These are phyloP conservation scores for Neonectria neomacrospora DNA, from an alignment of 2,329 filamentous ascomycete genomes.

Conservation along the genomic window DNA sequence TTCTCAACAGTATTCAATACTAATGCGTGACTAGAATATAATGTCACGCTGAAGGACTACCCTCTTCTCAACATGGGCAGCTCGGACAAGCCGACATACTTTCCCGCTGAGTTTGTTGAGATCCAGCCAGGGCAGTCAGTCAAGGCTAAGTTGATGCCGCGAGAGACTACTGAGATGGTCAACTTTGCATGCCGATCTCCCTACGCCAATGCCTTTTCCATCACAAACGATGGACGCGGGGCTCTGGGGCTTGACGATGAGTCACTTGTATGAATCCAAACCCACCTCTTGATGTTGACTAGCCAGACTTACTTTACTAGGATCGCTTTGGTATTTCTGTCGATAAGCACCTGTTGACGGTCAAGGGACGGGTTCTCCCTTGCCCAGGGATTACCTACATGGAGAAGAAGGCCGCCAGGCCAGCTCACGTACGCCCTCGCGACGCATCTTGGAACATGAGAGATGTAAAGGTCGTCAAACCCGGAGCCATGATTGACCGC, in stretches of 20 bases:
- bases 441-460: conserved; percentile 79
- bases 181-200: conserved; percentile 76
- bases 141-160: conserved; percentile 66
- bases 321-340: conserved; percentile 72
- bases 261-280: conserved; percentile 46
- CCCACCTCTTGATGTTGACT: background rate
- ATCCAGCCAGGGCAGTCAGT: conserved; percentile 74
- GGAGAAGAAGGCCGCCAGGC: conserved; percentile 36
- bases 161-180: conserved; percentile 77
- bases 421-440: conserved; percentile 47
- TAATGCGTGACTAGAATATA: conserved; percentile 49
- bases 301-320: conserved; percentile 30
- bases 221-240: conserved; percentile 66
- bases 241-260: conserved; percentile 68
- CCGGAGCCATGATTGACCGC: conserved; percentile 56
- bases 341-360: conserved; percentile 72
- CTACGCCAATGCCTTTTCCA: conserved; percentile 72
- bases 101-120: conserved; percentile 73
- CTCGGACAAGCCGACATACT: conserved; percentile 65
- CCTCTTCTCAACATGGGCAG: conserved; percentile 77
- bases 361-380: conserved; percentile 74
- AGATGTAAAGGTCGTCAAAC: conserved; percentile 64
- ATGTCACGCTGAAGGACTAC: conserved; percentile 49
- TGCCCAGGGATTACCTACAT: conserved; percentile 71
- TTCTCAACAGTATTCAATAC: background rate